A percentile compares a stretch with the other conserved stretches of the same genome.
Conservation (phyloP, 1,139 yeast genomes). For the Sugiyamaella novakii region DNA sequence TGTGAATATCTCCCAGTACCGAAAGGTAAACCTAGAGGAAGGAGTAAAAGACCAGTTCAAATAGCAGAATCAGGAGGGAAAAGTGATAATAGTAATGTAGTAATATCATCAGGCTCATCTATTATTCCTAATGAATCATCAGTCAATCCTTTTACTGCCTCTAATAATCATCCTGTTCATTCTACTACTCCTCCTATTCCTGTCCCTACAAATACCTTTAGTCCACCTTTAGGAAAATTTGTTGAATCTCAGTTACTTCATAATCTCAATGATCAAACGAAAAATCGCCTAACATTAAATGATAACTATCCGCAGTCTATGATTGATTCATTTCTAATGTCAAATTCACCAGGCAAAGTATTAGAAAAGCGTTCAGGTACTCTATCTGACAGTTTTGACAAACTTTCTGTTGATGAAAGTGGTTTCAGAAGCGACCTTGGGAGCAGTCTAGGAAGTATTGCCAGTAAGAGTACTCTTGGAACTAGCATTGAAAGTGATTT, state of each 20-base stretch:
- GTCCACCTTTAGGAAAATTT: background rate
- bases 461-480: background rate
- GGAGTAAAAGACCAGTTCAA: slow-evolving; percentile 3
- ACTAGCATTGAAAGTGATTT: background rate
- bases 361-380: background rate
- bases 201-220: background rate
- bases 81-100: background rate
- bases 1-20: slow-evolving; percentile 18
- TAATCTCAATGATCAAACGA: background rate
- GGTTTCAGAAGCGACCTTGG: too few species aligned
- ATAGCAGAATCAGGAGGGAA: slow-evolving; percentile 4
- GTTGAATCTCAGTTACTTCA: background rate
- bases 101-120: background rate
- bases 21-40: slow-evolving; percentile 15
- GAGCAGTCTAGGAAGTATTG: background rate
- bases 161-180: too few species aligned
- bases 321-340: background rate
- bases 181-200: too few species aligned
- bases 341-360: background rate
- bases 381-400: background rate
- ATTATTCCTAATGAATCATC: too few species aligned
- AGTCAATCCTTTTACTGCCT: too few species aligned
- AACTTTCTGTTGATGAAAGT: background rate
- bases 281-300: background rate
- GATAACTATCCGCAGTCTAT: background rate